Base-by-base conservation (phyloP, 257 asterid genomes). In the Perilla frutescens region DNA sequence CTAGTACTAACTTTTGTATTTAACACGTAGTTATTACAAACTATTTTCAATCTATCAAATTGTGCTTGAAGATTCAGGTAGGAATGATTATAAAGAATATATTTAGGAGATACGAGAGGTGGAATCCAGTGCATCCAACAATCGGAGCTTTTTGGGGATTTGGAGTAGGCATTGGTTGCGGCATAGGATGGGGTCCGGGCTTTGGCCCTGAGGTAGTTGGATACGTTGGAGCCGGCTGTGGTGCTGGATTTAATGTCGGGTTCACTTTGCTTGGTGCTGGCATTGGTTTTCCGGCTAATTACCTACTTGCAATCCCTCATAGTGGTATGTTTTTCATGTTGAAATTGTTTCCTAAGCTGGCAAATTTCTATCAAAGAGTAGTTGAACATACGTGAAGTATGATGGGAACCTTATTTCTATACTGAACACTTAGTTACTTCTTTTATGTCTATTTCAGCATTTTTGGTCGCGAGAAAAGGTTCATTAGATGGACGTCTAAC, bases 141-240 rank as follows among this genome's bases (percentile, higher is more conserved):
- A 49, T 66, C 3, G 98, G 98, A 67, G 89, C 99, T 66, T 94
- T 91, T 76, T 94, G 99, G 99, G 99, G 99, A 3, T 78, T 90
- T 43, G 99, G 97, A 68, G 43, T 91, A 73, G 99, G 99, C 70
- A 59, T 94, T 73, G 98, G 99, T 57, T 94, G 97, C 54, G 99
- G 98, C 37, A 88, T 94, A 58, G 99, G 99, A 50, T 94, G 99
- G 99, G 99, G 99, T 4, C 97, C 99, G 20, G 99, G 99, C 8
- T 91, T 90, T 73, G 99, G 99, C 76, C 99, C 88, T 49, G 99
- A 94, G 83, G 99, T 82, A 29, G 43, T 90, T 73, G 99, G 99
- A 59, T 88, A 88, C 58, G 99, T 91, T 72, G 99, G 97, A 58
- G 87, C 99, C 11, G 99, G 99, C 63, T 94, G 99, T 81, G 99